Conservation (phyloP, 495 filamentous ascomycete genomes). For the Penicillium simplicissimum region DNA sequence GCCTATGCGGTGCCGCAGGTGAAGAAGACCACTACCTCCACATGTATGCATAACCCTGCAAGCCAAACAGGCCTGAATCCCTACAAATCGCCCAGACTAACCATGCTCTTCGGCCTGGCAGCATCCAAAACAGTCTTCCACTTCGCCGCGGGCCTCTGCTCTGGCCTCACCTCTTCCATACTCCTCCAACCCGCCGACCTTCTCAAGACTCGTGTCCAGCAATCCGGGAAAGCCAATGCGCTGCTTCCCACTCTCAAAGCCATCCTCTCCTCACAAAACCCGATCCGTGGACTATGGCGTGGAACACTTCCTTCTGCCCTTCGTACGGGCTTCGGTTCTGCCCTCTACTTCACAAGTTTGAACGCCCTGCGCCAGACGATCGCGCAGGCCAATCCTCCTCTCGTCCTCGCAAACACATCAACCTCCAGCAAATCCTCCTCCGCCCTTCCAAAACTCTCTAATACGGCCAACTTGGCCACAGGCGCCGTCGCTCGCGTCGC, state of each 20-base stretch:
- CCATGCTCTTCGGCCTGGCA: constrained; percentile 10
- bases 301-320: constrained; percentile 89
- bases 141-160: constrained; percentile 84
- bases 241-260: constrained; percentile 69
- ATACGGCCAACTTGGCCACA: constrained; percentile 79
- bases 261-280: constrained; percentile 60
- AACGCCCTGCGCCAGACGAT: constrained; percentile 77
- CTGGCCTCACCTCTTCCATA: constrained; percentile 81
- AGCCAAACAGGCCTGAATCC: background rate
- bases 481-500: constrained; percentile 81
- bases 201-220: constrained; percentile 90
- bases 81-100: constrained; percentile 1
- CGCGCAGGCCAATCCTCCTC: constrained; percentile 42
- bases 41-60: constrained; percentile 24
- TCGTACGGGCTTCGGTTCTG: constrained; percentile 88
- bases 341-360: constrained; percentile 89
- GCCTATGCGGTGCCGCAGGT: constrained; percentile 36
- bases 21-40: constrained; percentile 33
- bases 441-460: constrained; percentile 79
- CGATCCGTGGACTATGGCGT: constrained; percentile 83
- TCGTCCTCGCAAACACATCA: constrained; percentile 23
- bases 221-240: constrained; percentile 57
- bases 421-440: constrained; percentile 56
- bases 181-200: constrained; percentile 95
- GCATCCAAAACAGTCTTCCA: constrained; percentile 65